Evolutionary conservation across 2,329 filamentous ascomycete species (phyloP), one percentile per base, ranked within the genome.

Genomic region (Alternaria dauci): DNA sequence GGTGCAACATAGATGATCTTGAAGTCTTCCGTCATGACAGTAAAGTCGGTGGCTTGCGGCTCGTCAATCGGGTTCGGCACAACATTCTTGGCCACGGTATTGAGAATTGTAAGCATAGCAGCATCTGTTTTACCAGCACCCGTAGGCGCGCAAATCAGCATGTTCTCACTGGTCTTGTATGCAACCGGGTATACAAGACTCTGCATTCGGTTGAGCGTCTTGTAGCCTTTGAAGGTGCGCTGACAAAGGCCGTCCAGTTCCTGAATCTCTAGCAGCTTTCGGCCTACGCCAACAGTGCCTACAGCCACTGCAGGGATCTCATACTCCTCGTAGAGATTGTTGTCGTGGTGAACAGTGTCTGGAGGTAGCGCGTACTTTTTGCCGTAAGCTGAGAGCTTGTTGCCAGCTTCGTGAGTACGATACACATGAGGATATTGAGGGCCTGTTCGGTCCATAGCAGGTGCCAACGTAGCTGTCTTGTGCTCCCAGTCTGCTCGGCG

Each of bases 91-190:
- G 91, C 89, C 58, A 99, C 89, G 0, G 92, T 91, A 76, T 97
- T 96, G 59, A 99, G 83, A 59, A 99, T 93, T 0, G 96, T 95
- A 68, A 99, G 85, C 94, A 99, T 96, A 8, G 95, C 96, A 30
- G 94, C 95, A 80, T 99, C 95, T 1, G 95, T 99, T 85, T 99
- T 99, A 88, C 95, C 95, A 62, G 94, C 94, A 87, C 95, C 95
- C 55, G 95, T 99, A 5, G 95, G 95, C 23, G 95, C 95, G 79
- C 95, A 99, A 61, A 99, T 96, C 52, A 99, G 87, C 94, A 99
- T 97, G 70, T 99, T 99, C 80, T 99, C 95, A 73, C 89, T 97
- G 2, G 93, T 97, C 76, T 90, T 92, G 81, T 99, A 98, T 0
- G 94, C 95, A 5, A 99, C 92, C 1, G 93, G 93, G 72, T 97